phyloP scores from a whole-genome alignment of 176 grass and related monocot genomes.

The Pharus latifolius region DNA sequence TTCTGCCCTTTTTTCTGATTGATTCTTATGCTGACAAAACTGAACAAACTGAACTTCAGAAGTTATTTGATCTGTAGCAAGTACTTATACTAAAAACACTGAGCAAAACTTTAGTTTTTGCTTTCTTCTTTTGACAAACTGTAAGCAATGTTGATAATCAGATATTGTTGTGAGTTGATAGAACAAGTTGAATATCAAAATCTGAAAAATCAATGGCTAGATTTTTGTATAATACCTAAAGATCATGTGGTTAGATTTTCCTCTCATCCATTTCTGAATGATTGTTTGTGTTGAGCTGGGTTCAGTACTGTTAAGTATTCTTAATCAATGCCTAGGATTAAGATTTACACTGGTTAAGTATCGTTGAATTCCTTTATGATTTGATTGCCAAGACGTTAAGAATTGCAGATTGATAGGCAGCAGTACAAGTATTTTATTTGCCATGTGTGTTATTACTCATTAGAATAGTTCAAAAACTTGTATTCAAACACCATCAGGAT shows the following conservation, averaged over 20 bases:
- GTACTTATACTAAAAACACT: neutral
- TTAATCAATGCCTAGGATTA: no score
- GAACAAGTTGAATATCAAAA: neutral
- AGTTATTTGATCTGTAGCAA: neutral
- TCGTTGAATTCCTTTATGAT: no score
- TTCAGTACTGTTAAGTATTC: no score
- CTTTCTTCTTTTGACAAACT: neutral
- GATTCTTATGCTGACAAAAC: neutral
- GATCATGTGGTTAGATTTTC: neutral
- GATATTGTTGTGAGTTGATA: neutral
- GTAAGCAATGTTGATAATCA: neutral
- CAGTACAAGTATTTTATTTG: no score
- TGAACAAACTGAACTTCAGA: conserved; percentile 1
- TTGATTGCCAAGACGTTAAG: no score
- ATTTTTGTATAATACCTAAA: neutral
- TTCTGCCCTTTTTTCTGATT: no score
- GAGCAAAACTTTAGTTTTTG: neutral
- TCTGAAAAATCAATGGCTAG: neutral
- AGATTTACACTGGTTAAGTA: no score
- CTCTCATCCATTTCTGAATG: conserved; percentile 12
- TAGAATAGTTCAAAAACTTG: no score
- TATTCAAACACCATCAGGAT: no score
- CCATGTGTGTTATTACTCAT: no score
- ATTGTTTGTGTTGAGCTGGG: no score
- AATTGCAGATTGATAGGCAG: no score